Conservation (phyloP, 2,329 filamentous ascomycete species). For the Tolypocladium endophyticum region DNA sequence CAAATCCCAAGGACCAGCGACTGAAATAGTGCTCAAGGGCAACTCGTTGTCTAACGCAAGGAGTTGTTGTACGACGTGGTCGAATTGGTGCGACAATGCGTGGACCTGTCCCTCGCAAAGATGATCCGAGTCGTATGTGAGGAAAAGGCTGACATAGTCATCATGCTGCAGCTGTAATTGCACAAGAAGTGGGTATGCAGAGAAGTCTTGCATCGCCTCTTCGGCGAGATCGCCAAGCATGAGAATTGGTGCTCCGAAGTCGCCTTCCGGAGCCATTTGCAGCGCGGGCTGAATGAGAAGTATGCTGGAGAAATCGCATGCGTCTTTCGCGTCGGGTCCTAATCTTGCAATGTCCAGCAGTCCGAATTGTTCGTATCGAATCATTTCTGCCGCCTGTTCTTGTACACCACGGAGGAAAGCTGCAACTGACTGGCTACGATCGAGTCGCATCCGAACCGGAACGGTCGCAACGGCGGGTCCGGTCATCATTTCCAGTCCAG, state of each 20-base stretch:
- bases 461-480: neutral
- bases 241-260: neutral
- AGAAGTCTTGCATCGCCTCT: neutral
- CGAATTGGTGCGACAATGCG: neutral
- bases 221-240: neutral
- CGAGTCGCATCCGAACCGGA: neutral
- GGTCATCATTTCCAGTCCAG: neutral
- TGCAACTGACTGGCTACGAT: neutral
- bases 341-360: neutral
- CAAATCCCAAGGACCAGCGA: neutral
- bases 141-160: neutral
- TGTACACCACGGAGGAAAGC: constrained; percentile 2
- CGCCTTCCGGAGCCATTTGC: neutral
- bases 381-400: constrained; percentile 5
- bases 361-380: neutral
- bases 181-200: neutral
- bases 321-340: neutral
- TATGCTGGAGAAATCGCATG: neutral
- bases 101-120: neutral
- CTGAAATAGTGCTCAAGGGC: neutral
- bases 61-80: neutral
- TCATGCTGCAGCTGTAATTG: neutral
- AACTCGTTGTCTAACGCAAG: neutral
- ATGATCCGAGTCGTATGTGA: neutral
- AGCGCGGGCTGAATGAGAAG: neutral